phyloP scores from a whole-genome alignment of 805 yeast species.

The Yamadazyma phyllophila region DNA sequence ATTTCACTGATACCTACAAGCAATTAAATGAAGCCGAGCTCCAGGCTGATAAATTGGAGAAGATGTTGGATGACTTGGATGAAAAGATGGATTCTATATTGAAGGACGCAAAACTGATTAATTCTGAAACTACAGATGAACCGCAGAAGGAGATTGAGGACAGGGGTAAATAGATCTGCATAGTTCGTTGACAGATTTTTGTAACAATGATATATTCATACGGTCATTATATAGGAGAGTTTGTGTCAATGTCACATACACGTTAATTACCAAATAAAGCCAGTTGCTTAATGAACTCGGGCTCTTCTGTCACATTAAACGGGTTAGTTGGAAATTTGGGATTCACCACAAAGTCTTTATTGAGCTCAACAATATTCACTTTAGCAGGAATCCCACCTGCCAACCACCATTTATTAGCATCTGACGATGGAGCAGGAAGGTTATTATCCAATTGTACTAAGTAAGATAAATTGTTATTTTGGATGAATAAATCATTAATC shows the following conservation, averaged over 20 bases:
- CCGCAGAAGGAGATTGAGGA: neutral
- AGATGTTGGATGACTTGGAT: slow-evolving; percentile 63
- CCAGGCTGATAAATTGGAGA: slow-evolving; percentile 60
- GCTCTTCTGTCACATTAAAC: slow-evolving; percentile 50
- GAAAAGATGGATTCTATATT: slow-evolving; percentile 58
- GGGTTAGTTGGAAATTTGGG: slow-evolving; percentile 75
- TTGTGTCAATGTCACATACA: neutral
- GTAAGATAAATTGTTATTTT: slow-evolving; percentile 20
- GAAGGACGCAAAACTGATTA: slow-evolving; percentile 43
- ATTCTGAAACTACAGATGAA: neutral
- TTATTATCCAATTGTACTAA: slow-evolving; percentile 9
- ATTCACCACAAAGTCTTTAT: slow-evolving; percentile 52
- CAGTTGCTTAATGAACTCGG: slow-evolving; percentile 44
- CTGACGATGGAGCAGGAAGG: slow-evolving; percentile 89
- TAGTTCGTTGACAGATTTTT: neutral
- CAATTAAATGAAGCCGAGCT: slow-evolving; percentile 66
- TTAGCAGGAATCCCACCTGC: slow-evolving; percentile 74
- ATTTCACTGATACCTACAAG: slow-evolving; percentile 46
- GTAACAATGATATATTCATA: neutral
- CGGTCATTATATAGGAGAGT: neutral
- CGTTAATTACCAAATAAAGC: neutral
- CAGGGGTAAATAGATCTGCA: neutral
- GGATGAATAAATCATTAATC: slow-evolving; percentile 33
- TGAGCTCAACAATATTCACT: slow-evolving; percentile 51
- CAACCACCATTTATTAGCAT: slow-evolving; percentile 87